Base-by-base conservation (phyloP, 495 filamentous ascomycete species). In the Tuber brumale region DNA sequence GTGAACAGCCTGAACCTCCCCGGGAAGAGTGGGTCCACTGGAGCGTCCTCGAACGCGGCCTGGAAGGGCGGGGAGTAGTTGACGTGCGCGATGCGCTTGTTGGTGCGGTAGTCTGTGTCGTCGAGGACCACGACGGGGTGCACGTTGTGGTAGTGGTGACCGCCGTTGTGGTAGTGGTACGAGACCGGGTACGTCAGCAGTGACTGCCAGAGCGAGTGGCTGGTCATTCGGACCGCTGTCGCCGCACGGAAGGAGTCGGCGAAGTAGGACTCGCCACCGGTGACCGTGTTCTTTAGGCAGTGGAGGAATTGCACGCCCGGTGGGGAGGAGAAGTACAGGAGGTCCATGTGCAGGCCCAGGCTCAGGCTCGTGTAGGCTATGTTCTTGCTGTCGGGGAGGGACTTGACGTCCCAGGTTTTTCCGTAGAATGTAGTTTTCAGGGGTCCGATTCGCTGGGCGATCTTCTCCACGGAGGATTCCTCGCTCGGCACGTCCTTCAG, bases 341-440 rank as follows among this genome's bases (percentile, higher is more conserved):
- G 88, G 81, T 98, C 95, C 91, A 97, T 95, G 84, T 98, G 95
- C 51, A 95, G 89, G 27, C 91, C 92, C 2, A 97, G 89, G 79
- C 89, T 89, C 69, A 90, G 85, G 82, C 86, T 89, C 6, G 94
- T 97, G 85, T 98, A 97, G 21, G 95, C 95, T 12, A 98, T 90
- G 80, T 98, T 98, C 82, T 93, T 93, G 61, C 94, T 92, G 69
- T 90, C 77, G 3, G 91, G 89, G 45, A 94, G 90, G 14, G 87
- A 90, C 73, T 87, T 89, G 41, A 98, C 94, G 84, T 97, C 93
- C 92, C 93, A 97, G 1, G 93, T 97, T 69, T 84, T 83, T 45
- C 95, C 95, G 84, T 97, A 97, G 82, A 98, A 95, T 23, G 93
- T 92, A 77, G 92, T 89, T 73, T 92, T 90, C 18, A 97, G 80